Evolutionary conservation across 2,329 filamentous ascomycete species (phyloP).

Genomic region (Ceratocystis huliohia): DNA sequence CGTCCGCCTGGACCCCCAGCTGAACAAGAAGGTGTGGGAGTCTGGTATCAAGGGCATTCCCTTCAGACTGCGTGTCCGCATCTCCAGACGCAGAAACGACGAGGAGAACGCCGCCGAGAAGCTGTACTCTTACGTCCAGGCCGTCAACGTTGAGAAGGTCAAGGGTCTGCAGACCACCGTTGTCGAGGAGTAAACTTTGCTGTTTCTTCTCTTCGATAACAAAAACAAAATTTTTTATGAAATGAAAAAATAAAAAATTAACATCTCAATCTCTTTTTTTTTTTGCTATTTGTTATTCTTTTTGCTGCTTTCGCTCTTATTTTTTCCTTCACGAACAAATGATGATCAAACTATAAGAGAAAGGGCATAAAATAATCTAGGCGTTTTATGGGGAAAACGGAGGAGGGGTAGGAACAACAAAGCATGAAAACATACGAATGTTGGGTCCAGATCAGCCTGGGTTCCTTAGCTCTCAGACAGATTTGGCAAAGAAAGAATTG

Average conservation of each 20-base stretch:
- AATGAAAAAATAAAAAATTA: slow-evolving; percentile 24
- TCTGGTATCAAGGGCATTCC: slow-evolving; percentile 96
- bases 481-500: slow-evolving; percentile 8
- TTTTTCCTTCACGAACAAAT: background rate
- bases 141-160: slow-evolving; percentile 97
- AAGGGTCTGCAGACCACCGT: slow-evolving; percentile 92
- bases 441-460: background rate
- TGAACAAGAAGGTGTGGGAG: slow-evolving; percentile 99
- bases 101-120: slow-evolving; percentile 99
- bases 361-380: background rate
- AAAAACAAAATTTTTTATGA: slow-evolving; percentile 25
- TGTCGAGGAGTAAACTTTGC: slow-evolving; percentile 54
- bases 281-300: slow-evolving; percentile 16
- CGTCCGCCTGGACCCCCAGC: slow-evolving; percentile 93
- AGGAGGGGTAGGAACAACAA: background rate
- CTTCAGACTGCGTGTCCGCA: slow-evolving; percentile 93
- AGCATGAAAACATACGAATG: background rate
- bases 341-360: background rate
- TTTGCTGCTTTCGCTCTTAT: slow-evolving; percentile 6
- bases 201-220: slow-evolving; percentile 23
- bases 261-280: slow-evolving; percentile 12
- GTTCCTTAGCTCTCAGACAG: background rate
- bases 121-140: slow-evolving; percentile 99
- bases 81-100: slow-evolving; percentile 99
- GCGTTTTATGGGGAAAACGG: slow-evolving; percentile 3